phyloP scores from a whole-genome alignment of 352 stramenopile species.

The Pythium coloratum region DNA sequence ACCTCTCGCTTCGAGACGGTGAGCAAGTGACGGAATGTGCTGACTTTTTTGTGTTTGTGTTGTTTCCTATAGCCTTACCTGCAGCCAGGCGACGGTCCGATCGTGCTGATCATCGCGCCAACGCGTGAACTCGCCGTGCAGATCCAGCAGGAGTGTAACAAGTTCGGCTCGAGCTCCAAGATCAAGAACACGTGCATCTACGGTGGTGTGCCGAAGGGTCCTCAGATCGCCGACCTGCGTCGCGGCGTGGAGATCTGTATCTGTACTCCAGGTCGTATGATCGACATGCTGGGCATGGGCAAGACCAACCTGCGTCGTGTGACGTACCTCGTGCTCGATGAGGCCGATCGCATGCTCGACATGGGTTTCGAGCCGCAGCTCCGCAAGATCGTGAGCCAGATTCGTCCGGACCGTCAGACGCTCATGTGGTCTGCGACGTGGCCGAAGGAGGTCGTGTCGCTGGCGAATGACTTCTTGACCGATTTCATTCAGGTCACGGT shows the following conservation, averaged over 20 bases:
- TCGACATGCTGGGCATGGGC: slow-evolving; percentile 97
- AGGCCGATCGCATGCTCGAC: slow-evolving; percentile 97
- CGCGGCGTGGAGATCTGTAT: slow-evolving; percentile 86
- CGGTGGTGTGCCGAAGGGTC: slow-evolving; percentile 96
- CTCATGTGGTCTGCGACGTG: slow-evolving; percentile 99
- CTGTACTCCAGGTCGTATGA: slow-evolving; percentile 96
- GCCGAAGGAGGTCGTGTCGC: slow-evolving; percentile 97
- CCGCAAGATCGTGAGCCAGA: slow-evolving; percentile 96
- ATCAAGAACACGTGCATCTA: slow-evolving; percentile 99
- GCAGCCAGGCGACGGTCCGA: slow-evolving; percentile 98
- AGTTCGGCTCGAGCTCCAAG: slow-evolving; percentile 96
- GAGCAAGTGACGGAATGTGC: slow-evolving; percentile 4
- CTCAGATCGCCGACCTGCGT: slow-evolving; percentile 86
- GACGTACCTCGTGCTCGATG: slow-evolving; percentile 99
- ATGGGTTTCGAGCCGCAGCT: slow-evolving; percentile 96
- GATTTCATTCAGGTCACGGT: slow-evolving; percentile 97
- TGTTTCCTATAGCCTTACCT: slow-evolving; percentile 71
- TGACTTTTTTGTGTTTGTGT: slow-evolving; percentile 33
- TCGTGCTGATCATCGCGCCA: slow-evolving; percentile 97
- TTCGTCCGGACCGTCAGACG: slow-evolving; percentile 97
- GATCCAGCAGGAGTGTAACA: slow-evolving; percentile 99
- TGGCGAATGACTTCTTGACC: slow-evolving; percentile 97
- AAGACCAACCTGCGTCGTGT: slow-evolving; percentile 96
- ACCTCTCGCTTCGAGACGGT: slow-evolving; percentile 10
- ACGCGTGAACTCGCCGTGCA: slow-evolving; percentile 99